phyloP scores from a whole-genome alignment of 768 basidiomycete genomes.

The Fomitopsis serialis region DNA sequence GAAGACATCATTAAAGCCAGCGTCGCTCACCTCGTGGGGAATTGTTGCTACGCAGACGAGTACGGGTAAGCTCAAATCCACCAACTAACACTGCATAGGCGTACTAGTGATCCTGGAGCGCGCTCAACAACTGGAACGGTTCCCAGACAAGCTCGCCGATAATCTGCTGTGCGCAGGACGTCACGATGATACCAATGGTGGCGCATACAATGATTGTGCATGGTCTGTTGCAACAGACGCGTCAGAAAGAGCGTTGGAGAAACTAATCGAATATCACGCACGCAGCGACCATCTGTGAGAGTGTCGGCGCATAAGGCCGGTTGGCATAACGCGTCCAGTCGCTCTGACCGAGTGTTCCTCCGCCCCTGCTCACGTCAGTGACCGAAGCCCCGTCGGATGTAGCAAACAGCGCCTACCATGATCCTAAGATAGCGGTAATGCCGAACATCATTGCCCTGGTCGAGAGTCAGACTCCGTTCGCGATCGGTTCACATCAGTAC shows the following conservation, averaged over 20 bases:
- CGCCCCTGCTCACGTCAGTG: background rate
- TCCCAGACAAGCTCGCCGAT: background rate
- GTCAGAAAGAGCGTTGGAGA: background rate
- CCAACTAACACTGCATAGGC: background rate
- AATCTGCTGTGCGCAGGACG: slow-evolving; percentile 1
- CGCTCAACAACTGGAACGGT: background rate
- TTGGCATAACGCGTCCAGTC: slow-evolving; percentile 3
- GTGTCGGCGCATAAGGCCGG: background rate
- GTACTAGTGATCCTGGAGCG: background rate
- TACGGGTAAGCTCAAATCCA: background rate
- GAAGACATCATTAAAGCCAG: background rate
- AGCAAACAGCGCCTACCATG: background rate
- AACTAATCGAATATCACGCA: background rate
- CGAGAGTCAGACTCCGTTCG: background rate
- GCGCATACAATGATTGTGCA: background rate
- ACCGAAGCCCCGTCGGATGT: background rate
- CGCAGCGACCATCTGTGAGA: slow-evolving; percentile 1
- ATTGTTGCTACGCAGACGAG: background rate
- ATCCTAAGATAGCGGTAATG: background rate
- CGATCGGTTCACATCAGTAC: background rate
- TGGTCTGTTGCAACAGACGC: background rate
- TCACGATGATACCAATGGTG: background rate
- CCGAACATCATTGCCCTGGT: slow-evolving; percentile 3
- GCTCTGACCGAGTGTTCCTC: background rate
- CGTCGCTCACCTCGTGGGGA: background rate